Evolutionary conservation across 768 basidiomycete species (phyloP), one percentile per base, ranked within the genome.

Genomic region (Hygrophorus russula): DNA sequence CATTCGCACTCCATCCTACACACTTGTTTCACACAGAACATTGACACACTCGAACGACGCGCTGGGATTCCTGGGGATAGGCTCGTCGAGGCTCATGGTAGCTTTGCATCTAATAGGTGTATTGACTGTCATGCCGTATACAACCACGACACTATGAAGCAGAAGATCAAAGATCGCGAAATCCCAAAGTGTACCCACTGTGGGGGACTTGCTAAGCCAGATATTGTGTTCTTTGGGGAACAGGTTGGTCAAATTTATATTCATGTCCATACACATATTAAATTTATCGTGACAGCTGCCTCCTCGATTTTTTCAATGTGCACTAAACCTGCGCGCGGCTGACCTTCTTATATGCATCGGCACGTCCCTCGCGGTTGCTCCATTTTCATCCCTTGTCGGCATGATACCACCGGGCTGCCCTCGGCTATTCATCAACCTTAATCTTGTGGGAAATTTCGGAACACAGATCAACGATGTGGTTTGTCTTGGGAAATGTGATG

Each of bases 21-120:
- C 48, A 80, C 70, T 33, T 87, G 84, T 63, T 88, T 87, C 54
- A 90, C 89, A 4, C 91, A 91, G 60, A 93, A 92, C 55, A 91
- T 91, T 44, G 93, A 97, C 57, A 93, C 90, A 0, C 75, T 97
- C 11, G 94, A 97, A 56, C 73, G 86, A 2, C 71, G 78, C 4
- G 88, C 90, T 0, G 88, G 88, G 4, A 72, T 96, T 0, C 78
- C 85, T 0, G 69, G 60, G 1, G 61, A 73, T 27, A 78, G 78
- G 57, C 80, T 98, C 47, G 71, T 98, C 38, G 94, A 98, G 63
- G 96, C 96, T 0, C 96, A 99, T 55, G 96, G 94, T 2, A 92
- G 87, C 51, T 99, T 98, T 51, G 94, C 94, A 0, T 59, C 69
- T 1, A 87, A 94, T 43, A 69, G 76, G 41, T 99, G 96, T 51